These are phyloP conservation scores for Monilinia polystroma DNA, from an alignment of 2,329 filamentous ascomycete genomes.

Conservation along the genomic window DNA sequence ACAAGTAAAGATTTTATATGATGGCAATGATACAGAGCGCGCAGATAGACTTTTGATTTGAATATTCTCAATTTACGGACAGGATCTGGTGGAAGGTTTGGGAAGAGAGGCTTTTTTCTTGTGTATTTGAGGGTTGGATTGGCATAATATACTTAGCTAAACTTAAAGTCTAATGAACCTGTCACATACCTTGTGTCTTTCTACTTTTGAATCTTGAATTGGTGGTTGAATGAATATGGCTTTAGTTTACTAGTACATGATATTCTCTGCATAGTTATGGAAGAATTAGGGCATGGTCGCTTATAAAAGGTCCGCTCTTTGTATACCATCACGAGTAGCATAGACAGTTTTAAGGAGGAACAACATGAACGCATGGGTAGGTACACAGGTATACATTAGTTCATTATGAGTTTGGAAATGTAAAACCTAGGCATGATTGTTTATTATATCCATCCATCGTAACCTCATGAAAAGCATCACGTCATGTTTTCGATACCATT, in stretches of 20 bases:
- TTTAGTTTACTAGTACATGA: not conserved
- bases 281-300: not conserved
- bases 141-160: slow-evolving; percentile 15
- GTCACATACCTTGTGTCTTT: not conserved
- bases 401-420: not conserved
- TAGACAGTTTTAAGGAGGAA: not conserved
- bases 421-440: not conserved
- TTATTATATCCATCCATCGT: not conserved
- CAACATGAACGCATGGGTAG: not conserved
- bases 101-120: not conserved
- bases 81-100: slow-evolving; percentile 1
- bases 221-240: not conserved
- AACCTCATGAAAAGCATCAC: slow-evolving; percentile 1
- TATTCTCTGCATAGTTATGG: too few relatives aligned
- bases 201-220: not conserved
- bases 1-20: slow-evolving; percentile 13
- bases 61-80: slow-evolving; percentile 2
- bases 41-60: slow-evolving; percentile 18
- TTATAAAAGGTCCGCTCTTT: not conserved
- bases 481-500: not conserved
- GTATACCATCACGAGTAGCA: not conserved
- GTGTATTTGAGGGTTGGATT: slow-evolving; percentile 13
- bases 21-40: slow-evolving; percentile 19
- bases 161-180: slow-evolving; percentile 21
- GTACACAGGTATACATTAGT: not conserved